Base-by-base conservation (phyloP, 2,329 filamentous ascomycete species). In the Raffaelea albimanens region DNA sequence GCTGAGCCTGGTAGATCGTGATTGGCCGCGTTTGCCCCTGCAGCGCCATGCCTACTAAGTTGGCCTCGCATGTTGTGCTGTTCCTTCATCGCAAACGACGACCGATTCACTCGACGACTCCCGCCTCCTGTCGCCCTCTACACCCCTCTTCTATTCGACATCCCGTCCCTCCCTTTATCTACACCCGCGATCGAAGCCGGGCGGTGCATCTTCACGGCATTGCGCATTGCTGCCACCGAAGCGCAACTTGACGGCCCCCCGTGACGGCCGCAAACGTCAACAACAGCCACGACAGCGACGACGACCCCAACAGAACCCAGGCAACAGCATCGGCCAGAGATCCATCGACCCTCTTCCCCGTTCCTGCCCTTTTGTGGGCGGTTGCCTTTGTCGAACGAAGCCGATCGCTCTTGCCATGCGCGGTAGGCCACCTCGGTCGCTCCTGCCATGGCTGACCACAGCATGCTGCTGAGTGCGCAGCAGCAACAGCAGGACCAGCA, bases 401-500 rank as follows among this genome's bases (percentile, higher is more conserved):
- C 7, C 41, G 7, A 44, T 47, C 48, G 50, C 46, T 53, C 50
- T 53, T 57, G 56, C 56, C 58, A 61, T 61, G 60, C 54, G 47
- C 53, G 46, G 52, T 47, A 49, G 51, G 7, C 42, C 51, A 18
- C 33, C 39, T 16, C 50, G 18, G 44, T 52, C 50, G 52, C 55
- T 52, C 53, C 47, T 54, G 57, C 54, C 51, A 64, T 64, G 61
- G 61, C 58, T 51, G 55, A 60, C 52, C 52, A 41, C 31, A 49
- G 48, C 20, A 36, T 38, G 34, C 47, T 53, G 47, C 46, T 54
- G 40, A 44, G 42, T 49, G n/a, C n/a, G n/a, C 48, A 51, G 29
- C 46, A 50, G 19, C 50, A 48, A 31, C 51, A 44, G 22, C 23
- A 40, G n/a, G 14, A 48, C 18, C 39, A 20, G 13, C 20, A 39